Base-by-base conservation (phyloP, 257 asterid species). In the Fraxinus americana region DNA sequence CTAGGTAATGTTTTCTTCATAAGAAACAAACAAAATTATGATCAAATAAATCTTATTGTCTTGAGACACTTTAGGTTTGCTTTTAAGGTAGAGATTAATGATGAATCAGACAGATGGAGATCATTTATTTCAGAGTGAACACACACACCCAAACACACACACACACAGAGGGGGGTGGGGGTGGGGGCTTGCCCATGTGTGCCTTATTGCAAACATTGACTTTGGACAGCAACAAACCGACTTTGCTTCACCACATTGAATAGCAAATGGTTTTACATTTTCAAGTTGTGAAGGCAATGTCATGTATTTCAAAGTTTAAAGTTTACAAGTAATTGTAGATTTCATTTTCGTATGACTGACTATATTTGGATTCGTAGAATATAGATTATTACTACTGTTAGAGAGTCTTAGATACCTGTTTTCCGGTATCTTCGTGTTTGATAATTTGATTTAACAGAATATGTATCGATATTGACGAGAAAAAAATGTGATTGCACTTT, bases 171-270 rank as follows among this genome's bases (percentile, higher is more conserved):
- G 35, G 75, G 38, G 87, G 71, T 72, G 77, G 78, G 75, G 78
- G 71, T 84, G 73, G 86, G 76, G 76, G 87, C 77, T 71, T 43
- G 71, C 87, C 72, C 94, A 88, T 91, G 93, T 88, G 93, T 88
- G 94, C 83, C 86, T 87, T 83, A 76, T 77, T 72, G 72, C 70
- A 75, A 85, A 38, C 80, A 73, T 89, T 91, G 97, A 91, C 97
- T 85, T 91, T 89, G 45, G 90, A 89, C 79, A 61, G 78, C 80
- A 75, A 82, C 80, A 79, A 74, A 65, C 48, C 16, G 78, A 80
- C 83, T 79, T 84, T 84, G 85, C 84, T 79, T 83, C 86, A 79
- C n/a, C 87, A 80, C 89, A 77, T 73, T 82, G 43, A 75, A 38
- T 23, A 70, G 32, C 32, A 63, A 63, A 25, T 63, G 68, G 34